Evolutionary conservation across 1,139 yeast genomes (phyloP), one percentile per base, ranked within the genome.

Genomic region (Debaryomycetaceae sp.): DNA sequence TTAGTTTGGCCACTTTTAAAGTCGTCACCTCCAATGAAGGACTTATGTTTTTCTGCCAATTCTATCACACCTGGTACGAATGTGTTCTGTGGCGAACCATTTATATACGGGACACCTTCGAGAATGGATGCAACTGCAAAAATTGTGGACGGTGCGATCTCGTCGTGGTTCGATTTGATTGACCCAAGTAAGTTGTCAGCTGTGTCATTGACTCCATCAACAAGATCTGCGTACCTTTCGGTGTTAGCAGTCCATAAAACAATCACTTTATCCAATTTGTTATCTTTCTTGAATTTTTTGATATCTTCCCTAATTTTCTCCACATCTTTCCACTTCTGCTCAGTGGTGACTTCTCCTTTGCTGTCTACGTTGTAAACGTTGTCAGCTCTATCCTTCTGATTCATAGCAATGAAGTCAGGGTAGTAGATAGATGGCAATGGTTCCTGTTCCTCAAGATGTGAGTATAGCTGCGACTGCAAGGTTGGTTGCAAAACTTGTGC

Each of bases 231-330:
- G 65, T 87, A 90, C 66, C 97, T 84, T 74, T 91, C 98, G 49
- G 98, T 91, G 72, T 91, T 91, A 50, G 98, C 98, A 45, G 97
- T 89, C 98, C 98, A 91, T 63, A 91, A 77, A 43, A 91, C 88
- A 63, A 91, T 81, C 48, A 91, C 95, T 65, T 84, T 86, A 67
- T 91, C 97, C 58, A 91, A 81, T 38, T 71, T 68, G 63, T 91
- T 87, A 53, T 76, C 70, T 43, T 66, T 66, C 72, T 90, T 91
- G 77, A 91, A 91, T 48, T 83, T 83, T 55, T 79, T 75, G 60
- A 91, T 90, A 65, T 91, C 97, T 51, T 76, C 72, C 71, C 97
- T 87, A 66, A 91, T 83, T 57, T 75, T 82, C 75, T 87, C 93
- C 51, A 91, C 95, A 62, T 91, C 97, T 23, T 73, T 80, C 97